Evolutionary conservation across 1,284 basidiomycete genomes (phyloP), one percentile per base, ranked within the genome.

Genomic region (Leccinum holopus): DNA sequence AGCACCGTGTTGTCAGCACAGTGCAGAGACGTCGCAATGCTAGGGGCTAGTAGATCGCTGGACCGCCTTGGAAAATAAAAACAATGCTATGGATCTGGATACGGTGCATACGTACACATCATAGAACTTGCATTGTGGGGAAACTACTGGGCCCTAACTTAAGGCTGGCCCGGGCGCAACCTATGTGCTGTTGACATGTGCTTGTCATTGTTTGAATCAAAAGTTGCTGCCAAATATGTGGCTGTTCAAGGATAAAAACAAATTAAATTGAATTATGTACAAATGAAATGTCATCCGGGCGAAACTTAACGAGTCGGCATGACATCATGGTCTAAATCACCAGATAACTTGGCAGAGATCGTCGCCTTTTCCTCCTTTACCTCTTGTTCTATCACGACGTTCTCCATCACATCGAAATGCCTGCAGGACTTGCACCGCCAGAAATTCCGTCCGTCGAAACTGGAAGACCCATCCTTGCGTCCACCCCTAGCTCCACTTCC

Each of bases 311-410:
- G 9, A 33, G n/a, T 51, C 70, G 70, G 69, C 69, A 74, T 74
- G 72, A 71, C 72, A 71, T 71, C 69, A 71, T 57, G 57, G 69
- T 56, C 67, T 30, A 8, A 52, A 61, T 44, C 59, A 54, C 21
- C 41, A 44, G 41, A 44, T 12, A 16, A 14, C 16, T 14, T 9
- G 49, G 44, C 65, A 56, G 37, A 60, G 39, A 54, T 49, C 60
- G 4, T 61, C 54, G 32, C 57, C 1, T 33, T 32, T 32, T 12
- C 47, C 8, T 54, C 14, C 41, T 30, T 56, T 6, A 9, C 41
- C 8, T 59, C 47, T 41, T 21, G 6, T 32, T 55, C 9, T 9
- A n/a, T 8, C 41, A 10, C 16, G 5, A n/a, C 28, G 3, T 37
- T 18, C 44, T 55, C n/a, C 12, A 2, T 58, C 12, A 10, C 33